Percentiles rank a stretch among this genome's conserved stretches.
phyloP scores from a whole-genome alignment of 2,329 filamentous ascomycete genomes.

The Scedosporium aurantiacum region DNA sequence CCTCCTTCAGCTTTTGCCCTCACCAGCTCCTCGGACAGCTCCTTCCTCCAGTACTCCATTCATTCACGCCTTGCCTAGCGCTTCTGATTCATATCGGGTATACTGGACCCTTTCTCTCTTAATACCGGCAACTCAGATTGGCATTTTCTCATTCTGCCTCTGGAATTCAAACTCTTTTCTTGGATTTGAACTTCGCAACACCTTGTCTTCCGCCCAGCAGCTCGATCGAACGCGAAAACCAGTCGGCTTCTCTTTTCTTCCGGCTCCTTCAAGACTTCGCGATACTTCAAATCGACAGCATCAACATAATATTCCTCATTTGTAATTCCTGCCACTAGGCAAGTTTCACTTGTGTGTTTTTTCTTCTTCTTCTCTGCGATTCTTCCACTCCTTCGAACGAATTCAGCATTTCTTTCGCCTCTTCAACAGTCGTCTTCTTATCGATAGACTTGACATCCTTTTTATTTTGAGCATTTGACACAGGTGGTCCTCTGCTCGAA shows the following conservation, averaged over 20 bases:
- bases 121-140: slow-evolving; percentile 7
- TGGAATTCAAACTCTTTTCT: slow-evolving; percentile 5
- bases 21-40: not conserved
- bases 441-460: slow-evolving; percentile 8
- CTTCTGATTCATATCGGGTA: not conserved
- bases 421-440: not conserved
- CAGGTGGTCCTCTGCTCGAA: slow-evolving; percentile 76
- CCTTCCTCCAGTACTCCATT: not conserved
- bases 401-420: not conserved
- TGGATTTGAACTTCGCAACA: slow-evolving; percentile 1
- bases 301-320: slow-evolving; percentile 5
- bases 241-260: not conserved
- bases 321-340: slow-evolving; percentile 1
- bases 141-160: slow-evolving; percentile 7
- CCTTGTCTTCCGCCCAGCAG: slow-evolving; percentile 6
- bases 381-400: slow-evolving; percentile 4
- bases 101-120: not conserved
- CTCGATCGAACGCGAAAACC: not conserved
- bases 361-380: slow-evolving; percentile 3
- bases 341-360: not conserved
- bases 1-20: not conserved
- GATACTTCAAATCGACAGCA: slow-evolving; percentile 1
- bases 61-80: slow-evolving; percentile 2
- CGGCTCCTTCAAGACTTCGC: not conserved
- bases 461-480: slow-evolving; percentile 63